Evolutionary conservation across 345 rosid species (phyloP), one percentile per base, ranked within the genome.

Genomic region (Balakata baccata): DNA sequence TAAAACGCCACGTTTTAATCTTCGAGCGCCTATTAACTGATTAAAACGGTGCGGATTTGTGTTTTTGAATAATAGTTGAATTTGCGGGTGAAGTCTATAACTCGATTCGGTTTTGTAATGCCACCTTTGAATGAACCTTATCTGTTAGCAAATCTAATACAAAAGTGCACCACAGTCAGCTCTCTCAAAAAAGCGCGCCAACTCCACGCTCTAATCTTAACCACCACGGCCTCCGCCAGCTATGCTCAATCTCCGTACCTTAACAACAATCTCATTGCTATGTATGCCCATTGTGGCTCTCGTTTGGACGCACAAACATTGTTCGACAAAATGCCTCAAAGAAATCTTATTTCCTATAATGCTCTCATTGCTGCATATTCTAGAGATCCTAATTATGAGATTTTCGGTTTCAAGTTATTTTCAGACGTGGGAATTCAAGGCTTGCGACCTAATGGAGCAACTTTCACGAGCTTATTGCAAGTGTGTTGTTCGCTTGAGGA

Each of bases 301-400:
- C 29, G 84, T 22, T 43, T 53, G 12, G 82, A 85, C 13, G 88
- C 89, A 11, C 82, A 73, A 38, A 43, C 66, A 56, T 63, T 90
- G 87, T 89, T 94, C 89, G 97, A 88, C 70, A 75, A 75, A 89
- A 92, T 92, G 90, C 93, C 90, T 57, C 57, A 67, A 0, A 83
- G 93, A 80, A 92, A 85, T 74, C 16, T 82, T 2, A 89, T 94
- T 64, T 87, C 92, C 5, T 81, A 86, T 56, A 94, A 92, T 67
- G 89, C 95, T 4, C 87, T 90, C 16, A 81, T 83, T 70, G 74
- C 98, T 11, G 95, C 93, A 18, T 92, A 80, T 79, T 88, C 95
- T 25, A 88, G 88, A 60, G 84, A 73, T 73, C 76, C 54, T 12
- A 49, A 50, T 64, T 61, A 59, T 74, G 86, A 80, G 60, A 25